Conservation (phyloP, 805 yeast species). For the Ogataea methanolica region DNA sequence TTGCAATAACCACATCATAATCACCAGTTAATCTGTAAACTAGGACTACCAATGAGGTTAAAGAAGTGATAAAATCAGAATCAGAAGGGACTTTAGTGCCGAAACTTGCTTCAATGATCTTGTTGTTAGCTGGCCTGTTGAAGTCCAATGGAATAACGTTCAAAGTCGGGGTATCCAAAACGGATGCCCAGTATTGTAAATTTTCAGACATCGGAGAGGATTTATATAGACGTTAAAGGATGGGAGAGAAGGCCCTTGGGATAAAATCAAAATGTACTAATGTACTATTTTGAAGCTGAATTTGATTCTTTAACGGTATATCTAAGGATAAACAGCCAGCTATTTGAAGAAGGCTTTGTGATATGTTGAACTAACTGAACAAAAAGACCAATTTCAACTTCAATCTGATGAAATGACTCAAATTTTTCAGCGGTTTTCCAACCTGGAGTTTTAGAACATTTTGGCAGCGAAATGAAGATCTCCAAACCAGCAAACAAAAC, state of each 20-base stretch:
- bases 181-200: constrained; percentile 55
- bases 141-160: constrained; percentile 88
- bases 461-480: too few species aligned
- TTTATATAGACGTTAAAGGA: background rate
- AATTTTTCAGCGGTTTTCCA: background rate
- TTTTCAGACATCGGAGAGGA: constrained; percentile 12
- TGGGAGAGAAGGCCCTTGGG: too few species aligned
- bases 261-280: too few species aligned
- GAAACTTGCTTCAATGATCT: constrained; percentile 58
- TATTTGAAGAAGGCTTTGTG: too few species aligned
- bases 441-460: too few species aligned
- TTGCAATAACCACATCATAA: constrained; percentile 87
- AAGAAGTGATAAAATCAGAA: constrained; percentile 43
- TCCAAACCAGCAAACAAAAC: background rate
- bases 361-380: too few species aligned
- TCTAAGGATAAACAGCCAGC: too few species aligned
- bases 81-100: constrained; percentile 24
- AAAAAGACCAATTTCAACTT: background rate
- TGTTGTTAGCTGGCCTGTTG: constrained; percentile 67
- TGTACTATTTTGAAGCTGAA: too few species aligned
- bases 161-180: constrained; percentile 74
- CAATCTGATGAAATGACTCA: background rate
- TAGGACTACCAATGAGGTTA: constrained; percentile 66
- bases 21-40: constrained; percentile 85
- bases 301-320: too few species aligned